Evolutionary conservation across 2,329 filamentous ascomycete genomes (phyloP).

Genomic region (Aureobasidium subglaciale): DNA sequence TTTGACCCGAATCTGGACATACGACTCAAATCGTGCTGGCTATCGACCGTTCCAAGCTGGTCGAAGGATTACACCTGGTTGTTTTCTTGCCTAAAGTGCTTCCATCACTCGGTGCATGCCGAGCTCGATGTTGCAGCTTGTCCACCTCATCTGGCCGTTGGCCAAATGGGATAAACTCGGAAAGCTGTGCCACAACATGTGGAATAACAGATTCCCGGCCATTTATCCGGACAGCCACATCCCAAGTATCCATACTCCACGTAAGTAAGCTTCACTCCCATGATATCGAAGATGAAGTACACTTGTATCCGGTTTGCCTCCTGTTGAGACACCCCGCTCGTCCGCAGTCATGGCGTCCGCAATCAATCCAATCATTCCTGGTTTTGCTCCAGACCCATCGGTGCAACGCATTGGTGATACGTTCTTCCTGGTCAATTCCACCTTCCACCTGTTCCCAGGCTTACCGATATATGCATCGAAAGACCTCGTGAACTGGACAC

Average conservation of each 20-base stretch:
- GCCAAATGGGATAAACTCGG: not conserved
- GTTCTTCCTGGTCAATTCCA: slow-evolving; percentile 40
- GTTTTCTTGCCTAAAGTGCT: not conserved
- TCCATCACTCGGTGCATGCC: no score
- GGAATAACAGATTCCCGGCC: not conserved
- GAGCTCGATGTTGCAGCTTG: no score
- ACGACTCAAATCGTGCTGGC: not conserved
- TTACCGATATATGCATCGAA: slow-evolving; percentile 39
- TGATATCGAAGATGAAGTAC: not conserved
- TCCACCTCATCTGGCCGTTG: not conserved
- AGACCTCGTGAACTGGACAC: slow-evolving; percentile 37
- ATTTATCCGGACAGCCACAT: not conserved
- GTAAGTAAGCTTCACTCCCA: not conserved
- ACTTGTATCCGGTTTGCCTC: not conserved
- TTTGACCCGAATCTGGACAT: not conserved
- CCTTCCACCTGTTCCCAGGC: slow-evolving; percentile 40
- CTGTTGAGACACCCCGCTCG: not conserved
- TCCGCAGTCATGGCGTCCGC: not conserved
- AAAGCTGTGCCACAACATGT: not conserved
- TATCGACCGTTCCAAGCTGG: not conserved
- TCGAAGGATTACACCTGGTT: no score
- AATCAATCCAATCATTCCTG: slow-evolving; percentile 41
- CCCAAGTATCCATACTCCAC: not conserved
- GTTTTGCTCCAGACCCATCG: slow-evolving; percentile 41
- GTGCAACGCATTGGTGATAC: slow-evolving; percentile 32